phyloP scores from a whole-genome alignment of 1,139 yeast species.

The Blastobotrys apis region DNA sequence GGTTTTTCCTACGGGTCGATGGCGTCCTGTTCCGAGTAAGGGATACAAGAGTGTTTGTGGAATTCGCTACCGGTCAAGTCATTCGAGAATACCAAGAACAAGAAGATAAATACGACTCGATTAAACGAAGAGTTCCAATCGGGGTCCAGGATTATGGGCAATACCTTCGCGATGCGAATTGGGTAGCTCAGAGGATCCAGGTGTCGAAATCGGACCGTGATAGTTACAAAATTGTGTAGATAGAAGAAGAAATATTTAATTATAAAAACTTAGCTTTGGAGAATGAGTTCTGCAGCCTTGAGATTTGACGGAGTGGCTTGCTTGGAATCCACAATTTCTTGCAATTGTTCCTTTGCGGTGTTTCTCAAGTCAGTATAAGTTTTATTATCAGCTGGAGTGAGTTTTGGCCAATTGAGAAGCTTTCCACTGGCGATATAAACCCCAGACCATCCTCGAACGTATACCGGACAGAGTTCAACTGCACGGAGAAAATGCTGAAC shows the following conservation, averaged over 20 bases:
- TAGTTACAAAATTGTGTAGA: neutral
- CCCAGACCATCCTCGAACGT: slow-evolving; percentile 75
- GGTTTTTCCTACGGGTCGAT: slow-evolving; percentile 85
- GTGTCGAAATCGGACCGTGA: slow-evolving; percentile 25
- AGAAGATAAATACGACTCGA: slow-evolving; percentile 60
- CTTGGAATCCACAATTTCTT: slow-evolving; percentile 33
- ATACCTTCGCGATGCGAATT: slow-evolving; percentile 70
- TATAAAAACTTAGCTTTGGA: neutral
- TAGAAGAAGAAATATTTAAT: too few relatives aligned
- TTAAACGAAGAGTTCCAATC: slow-evolving; percentile 45
- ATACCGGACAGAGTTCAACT: slow-evolving; percentile 69
- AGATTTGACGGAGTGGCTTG: slow-evolving; percentile 35
- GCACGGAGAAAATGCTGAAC: slow-evolving; percentile 60
- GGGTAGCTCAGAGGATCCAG: slow-evolving; percentile 67
- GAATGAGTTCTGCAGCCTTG: slow-evolving; percentile 28
- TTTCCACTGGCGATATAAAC: slow-evolving; percentile 43
- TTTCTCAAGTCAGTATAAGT: slow-evolving; percentile 31
- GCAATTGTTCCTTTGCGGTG: slow-evolving; percentile 38
- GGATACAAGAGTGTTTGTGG: slow-evolving; percentile 80
- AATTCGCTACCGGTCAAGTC: slow-evolving; percentile 60
- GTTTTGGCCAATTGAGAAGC: slow-evolving; percentile 26
- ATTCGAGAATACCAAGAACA: slow-evolving; percentile 75
- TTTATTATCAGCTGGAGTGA: slow-evolving; percentile 20
- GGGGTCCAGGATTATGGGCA: slow-evolving; percentile 66
- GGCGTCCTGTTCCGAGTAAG: slow-evolving; percentile 78